Conservation (phyloP, 495 filamentous ascomycete genomes). For the Pyrenula massariospora region DNA sequence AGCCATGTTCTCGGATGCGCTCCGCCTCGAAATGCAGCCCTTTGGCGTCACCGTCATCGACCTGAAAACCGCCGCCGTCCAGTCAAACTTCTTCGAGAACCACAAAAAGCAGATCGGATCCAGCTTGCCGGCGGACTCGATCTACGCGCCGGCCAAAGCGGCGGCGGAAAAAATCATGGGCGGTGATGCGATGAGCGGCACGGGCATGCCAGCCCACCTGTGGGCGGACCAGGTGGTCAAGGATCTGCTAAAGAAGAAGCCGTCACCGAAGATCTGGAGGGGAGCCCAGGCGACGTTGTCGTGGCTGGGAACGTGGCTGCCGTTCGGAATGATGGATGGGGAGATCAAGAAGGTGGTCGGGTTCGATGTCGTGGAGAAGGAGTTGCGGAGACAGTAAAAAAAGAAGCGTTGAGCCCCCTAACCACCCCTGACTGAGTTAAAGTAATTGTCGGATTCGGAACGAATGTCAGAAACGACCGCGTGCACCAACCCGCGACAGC, state of each 20-base stretch:
- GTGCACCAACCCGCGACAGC: too few species aligned
- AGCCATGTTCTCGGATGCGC: slow-evolving; percentile 32
- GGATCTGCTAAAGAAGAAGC: not conserved
- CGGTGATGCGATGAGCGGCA: not conserved
- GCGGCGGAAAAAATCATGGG: not conserved
- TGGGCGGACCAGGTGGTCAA: not conserved
- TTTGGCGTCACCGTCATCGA: slow-evolving; percentile 44
- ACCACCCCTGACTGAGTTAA: too few species aligned
- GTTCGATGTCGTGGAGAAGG: slow-evolving; percentile 8
- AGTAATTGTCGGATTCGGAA: too few species aligned
- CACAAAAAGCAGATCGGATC: not conserved
- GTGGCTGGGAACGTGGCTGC: slow-evolving; percentile 4
- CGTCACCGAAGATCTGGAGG: not conserved
- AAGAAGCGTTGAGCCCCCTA: too few species aligned
- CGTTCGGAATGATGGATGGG: slow-evolving; percentile 11
- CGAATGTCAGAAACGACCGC: too few species aligned
- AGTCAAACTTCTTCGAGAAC: slow-evolving; percentile 1
- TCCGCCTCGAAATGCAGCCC: slow-evolving; percentile 41
- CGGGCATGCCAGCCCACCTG: not conserved
- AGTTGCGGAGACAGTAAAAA: too few species aligned
- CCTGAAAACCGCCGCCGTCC: slow-evolving; percentile 18
- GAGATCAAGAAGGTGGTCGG: slow-evolving; percentile 12
- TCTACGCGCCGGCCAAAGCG: not conserved
- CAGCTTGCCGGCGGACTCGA: not conserved
- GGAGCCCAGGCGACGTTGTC: slow-evolving; percentile 7